phyloP scores from a whole-genome alignment of 1,284 basidiomycete species.

The Melampsora americana region DNA sequence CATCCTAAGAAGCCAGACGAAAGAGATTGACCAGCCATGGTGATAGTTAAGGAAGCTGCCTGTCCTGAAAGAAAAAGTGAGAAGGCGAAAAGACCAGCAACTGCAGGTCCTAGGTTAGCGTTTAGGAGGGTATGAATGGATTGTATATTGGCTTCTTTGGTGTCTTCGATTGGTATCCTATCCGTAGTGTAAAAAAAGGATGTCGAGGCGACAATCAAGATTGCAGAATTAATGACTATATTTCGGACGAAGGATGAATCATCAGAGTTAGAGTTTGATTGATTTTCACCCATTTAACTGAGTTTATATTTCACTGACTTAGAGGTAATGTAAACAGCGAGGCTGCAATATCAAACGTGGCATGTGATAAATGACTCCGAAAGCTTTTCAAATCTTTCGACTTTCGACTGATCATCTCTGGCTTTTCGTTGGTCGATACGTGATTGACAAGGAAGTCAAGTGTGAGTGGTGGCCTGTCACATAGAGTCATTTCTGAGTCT shows the following conservation, averaged over 20 bases:
- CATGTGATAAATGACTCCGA: slow-evolving; percentile 17
- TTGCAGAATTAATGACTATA: not conserved
- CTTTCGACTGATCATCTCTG: not conserved
- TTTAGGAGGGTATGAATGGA: slow-evolving; percentile 22
- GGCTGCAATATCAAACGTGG: slow-evolving; percentile 36
- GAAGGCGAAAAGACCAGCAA: slow-evolving; percentile 28
- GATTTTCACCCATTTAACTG: no score
- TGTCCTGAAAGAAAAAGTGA: slow-evolving; percentile 30
- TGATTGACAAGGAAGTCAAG: not conserved
- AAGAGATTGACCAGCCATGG: slow-evolving; percentile 27
- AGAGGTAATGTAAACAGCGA: slow-evolving; percentile 37
- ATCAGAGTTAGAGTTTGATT: not conserved
- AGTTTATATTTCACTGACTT: not conserved
- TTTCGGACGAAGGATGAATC: not conserved
- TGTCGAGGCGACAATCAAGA: not conserved
- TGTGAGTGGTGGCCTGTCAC: slow-evolving; percentile 1
- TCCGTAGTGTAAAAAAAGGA: not conserved
- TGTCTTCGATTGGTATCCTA: not conserved
- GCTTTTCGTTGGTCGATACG: not conserved
- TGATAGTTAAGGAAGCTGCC: slow-evolving; percentile 31
- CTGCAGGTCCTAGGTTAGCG: not conserved
- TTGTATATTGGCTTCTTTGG: slow-evolving; percentile 15
- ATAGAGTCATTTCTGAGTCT: not conserved
- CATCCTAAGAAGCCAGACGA: slow-evolving; percentile 14
- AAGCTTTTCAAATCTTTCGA: slow-evolving; percentile 17